A percentile compares a stretch with the other conserved stretches of the same genome.
Evolutionary conservation across 768 basidiomycete genomes (phyloP).

Genomic region (Xerocomus spinulosus): DNA sequence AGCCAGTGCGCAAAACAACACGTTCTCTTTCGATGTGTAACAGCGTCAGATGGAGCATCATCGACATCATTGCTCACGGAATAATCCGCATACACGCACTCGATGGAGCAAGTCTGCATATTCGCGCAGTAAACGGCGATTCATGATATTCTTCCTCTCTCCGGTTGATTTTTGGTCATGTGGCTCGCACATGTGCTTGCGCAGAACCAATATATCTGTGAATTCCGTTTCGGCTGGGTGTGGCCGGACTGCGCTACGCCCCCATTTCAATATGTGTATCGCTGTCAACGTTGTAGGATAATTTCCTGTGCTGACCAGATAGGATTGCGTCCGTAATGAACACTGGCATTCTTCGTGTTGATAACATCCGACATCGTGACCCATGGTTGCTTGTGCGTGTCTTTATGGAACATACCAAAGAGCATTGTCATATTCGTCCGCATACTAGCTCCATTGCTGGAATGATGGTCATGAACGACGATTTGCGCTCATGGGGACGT

Average conservation of each 20-base stretch:
- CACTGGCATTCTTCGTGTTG: not conserved
- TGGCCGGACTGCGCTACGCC: constrained; percentile 73
- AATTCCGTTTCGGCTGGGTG: constrained; percentile 82
- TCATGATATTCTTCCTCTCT: constrained; percentile 3
- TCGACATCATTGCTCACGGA: constrained; percentile 9
- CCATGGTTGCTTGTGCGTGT: constrained; percentile 68
- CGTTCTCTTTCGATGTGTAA: not conserved
- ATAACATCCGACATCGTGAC: constrained; percentile 86
- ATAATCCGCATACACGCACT: not conserved
- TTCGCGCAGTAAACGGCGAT: constrained; percentile 14
- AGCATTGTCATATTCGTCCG: constrained; percentile 75
- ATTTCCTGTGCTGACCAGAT: not conserved
- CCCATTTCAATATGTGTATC: constrained; percentile 61
- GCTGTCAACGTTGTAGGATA: constrained; percentile 1
- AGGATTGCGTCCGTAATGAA: constrained; percentile 1
- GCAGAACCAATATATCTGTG: constrained; percentile 73
- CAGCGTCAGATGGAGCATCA: too few species aligned
- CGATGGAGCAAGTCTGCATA: constrained; percentile 27
- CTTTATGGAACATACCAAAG: constrained; percentile 73
- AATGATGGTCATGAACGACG: constrained; percentile 45
- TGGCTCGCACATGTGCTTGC: constrained; percentile 1
- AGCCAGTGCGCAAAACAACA: constrained; percentile 43
- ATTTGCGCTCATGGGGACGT: not conserved
- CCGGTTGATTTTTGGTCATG: constrained; percentile 6
- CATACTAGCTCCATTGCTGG: constrained; percentile 81